Evolutionary conservation across 208 protist genomes (phyloP), one percentile per base, ranked within the genome.

Genomic region (Phytomonas francai): DNA sequence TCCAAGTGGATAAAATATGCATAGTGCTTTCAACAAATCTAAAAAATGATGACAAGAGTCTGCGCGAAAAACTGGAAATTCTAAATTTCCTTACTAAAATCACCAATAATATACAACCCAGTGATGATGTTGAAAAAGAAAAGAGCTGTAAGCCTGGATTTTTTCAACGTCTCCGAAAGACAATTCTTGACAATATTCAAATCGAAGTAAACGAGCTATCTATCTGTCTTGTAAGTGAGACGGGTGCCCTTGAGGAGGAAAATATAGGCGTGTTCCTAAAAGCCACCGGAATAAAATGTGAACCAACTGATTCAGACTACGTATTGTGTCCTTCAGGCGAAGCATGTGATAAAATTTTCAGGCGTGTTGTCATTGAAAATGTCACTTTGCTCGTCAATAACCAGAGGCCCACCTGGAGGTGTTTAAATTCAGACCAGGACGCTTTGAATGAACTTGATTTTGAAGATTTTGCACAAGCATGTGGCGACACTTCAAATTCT

Each of bases 131-230:
- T 14, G 39, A 60, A 54, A 30, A n/a, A 12, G 71, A 71, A 56
- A 70, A 68, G 2, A 34, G 67, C 30, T 31, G 67, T 4, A 76
- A 78, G 28, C 32, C 67, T 32, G 73, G 77, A 0, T 83, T 88
- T 63, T 70, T 88, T 59, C 59, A 76, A 27, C 70, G 83, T 16
- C 81, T 92, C 33, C 81, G 82, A 36, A 67, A 82, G n/a, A 74
- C 71, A 4, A 79, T 92, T 69, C 70, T 92, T 22, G 81, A 81
- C 14, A 89, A 92, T 71, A 67, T 86, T 39, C 61, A 57, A 14
- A 72, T 92, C 51, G 65, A 68, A 12, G 30, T 92, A 9, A 76
- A 86, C 54, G 81, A 86, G 49, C 54, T 80, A 25, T 67, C 73
- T 19, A 68, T 92, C 58, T 59, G 74, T 34, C 29, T 88, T 56